Percentiles rank a stretch among this genome's conserved stretches.
These are phyloP conservation scores for Gaillardinia entomophila DNA, from an alignment of 805 yeast species.

Conservation along the genomic window DNA sequence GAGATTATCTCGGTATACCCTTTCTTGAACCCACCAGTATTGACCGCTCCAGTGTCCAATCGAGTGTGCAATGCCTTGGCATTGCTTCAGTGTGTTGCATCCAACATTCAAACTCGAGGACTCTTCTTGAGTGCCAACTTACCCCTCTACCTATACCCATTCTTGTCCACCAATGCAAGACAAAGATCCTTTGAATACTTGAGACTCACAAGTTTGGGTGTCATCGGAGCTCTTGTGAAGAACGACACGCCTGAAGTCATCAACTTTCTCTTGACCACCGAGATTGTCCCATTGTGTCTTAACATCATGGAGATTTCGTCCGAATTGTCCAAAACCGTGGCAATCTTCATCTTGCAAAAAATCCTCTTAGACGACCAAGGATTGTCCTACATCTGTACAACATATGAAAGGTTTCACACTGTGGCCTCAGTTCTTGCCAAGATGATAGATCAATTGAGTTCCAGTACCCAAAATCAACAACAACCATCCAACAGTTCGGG, in stretches of 20 bases:
- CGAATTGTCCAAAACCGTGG: constrained; percentile 91
- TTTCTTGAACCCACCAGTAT: constrained; percentile 74
- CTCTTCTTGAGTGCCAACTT: constrained; percentile 84
- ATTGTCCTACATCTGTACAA: constrained; percentile 85
- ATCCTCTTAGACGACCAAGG: constrained; percentile 91
- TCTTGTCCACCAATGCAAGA: constrained; percentile 84
- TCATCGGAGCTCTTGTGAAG: constrained; percentile 93
- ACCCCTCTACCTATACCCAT: constrained; percentile 89
- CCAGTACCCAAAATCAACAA: constrained; percentile 46
- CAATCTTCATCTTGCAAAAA: constrained; percentile 91
- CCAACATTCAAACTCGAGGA: constrained; percentile 85
- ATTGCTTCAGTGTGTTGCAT: constrained; percentile 91
- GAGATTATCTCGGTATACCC: constrained; percentile 92
- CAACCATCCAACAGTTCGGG: constrained; percentile 51
- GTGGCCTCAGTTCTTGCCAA: constrained; percentile 81
- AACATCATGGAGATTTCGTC: constrained; percentile 94
- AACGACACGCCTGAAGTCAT: constrained; percentile 95
- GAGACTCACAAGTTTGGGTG: constrained; percentile 89
- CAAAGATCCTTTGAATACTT: constrained; percentile 92
- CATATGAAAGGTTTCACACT: constrained; percentile 90
- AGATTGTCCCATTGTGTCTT: constrained; percentile 89
- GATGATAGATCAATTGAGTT: constrained; percentile 78
- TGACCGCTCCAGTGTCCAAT: constrained; percentile 82
- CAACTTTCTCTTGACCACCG: constrained; percentile 86
- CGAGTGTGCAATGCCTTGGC: constrained; percentile 96